A percentile compares a stretch with the other conserved stretches of the same genome.
Evolutionary conservation across 164 flowering plant genomes (phyloP).

Genomic region (Magnolia sinica): DNA sequence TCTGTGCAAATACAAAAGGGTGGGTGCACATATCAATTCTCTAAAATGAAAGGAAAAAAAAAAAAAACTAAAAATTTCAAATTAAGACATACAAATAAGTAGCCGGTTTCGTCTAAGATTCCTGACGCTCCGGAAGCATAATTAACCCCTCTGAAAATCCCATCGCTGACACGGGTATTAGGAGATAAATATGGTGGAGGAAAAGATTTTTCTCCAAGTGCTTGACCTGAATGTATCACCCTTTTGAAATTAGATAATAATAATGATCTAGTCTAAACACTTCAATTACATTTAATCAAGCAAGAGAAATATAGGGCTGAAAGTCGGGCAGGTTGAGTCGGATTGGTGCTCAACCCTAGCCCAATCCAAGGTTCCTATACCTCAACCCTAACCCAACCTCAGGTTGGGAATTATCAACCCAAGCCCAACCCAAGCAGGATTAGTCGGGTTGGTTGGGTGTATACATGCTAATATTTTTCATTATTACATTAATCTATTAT

Average conservation of each 20-base stretch:
- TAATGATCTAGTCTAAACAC: no score
- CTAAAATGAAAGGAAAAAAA: background rate
- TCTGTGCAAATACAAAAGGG: background rate
- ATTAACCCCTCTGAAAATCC: slow-evolving; percentile 43
- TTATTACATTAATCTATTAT: no score
- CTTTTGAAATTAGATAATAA: background rate
- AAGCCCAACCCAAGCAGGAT: no score
- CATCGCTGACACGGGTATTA: slow-evolving; percentile 15
- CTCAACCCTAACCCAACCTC: no score
- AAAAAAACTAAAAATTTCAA: background rate
- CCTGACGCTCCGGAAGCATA: slow-evolving; percentile 74
- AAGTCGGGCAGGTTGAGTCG: no score
- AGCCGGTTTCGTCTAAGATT: slow-evolving; percentile 54
- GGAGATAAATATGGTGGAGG: slow-evolving; percentile 58
- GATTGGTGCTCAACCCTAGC: no score
- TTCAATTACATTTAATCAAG: no score
- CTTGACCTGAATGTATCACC: slow-evolving; percentile 35
- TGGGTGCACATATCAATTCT: no score
- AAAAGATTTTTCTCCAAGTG: slow-evolving; percentile 46
- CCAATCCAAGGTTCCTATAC: no score
- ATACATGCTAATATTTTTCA: no score
- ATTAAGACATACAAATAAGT: slow-evolving; percentile 39
- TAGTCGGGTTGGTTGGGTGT: no score
- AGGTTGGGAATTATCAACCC: no score
- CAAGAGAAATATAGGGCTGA: background rate